Conservation (phyloP, 2,329 filamentous ascomycete genomes). For the Fonsecaea monophora region DNA sequence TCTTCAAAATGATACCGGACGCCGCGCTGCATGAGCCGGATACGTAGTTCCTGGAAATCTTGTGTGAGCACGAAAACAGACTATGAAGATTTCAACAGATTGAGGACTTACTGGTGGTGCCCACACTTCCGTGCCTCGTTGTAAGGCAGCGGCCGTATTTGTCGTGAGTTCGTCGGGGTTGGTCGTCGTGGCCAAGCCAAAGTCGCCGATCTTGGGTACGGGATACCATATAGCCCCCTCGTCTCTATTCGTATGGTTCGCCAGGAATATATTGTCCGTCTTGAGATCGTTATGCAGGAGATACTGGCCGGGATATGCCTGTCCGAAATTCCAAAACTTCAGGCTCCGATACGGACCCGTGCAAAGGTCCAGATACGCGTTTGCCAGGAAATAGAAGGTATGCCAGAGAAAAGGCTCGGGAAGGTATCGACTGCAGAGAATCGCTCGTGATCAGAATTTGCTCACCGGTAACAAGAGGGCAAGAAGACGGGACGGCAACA, state of each 20-base stretch:
- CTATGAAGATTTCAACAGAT: not conserved
- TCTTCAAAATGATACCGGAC: conserved; percentile 5
- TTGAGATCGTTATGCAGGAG: conserved; percentile 36
- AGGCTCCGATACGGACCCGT: conserved; percentile 22
- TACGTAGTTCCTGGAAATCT: conserved; percentile 4
- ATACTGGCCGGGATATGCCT: conserved; percentile 11
- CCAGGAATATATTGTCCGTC: conserved; percentile 28
- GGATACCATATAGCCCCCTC: conserved; percentile 22
- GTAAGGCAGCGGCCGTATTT: conserved; percentile 8
- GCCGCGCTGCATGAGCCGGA: not conserved
- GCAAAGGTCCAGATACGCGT: conserved; percentile 23
- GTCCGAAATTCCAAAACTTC: conserved; percentile 16
- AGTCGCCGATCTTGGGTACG: conserved; percentile 32
- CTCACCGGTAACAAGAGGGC: not conserved
- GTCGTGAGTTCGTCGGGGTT: conserved; percentile 2
- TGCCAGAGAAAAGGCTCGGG: conserved; percentile 37
- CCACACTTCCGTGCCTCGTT: conserved; percentile 11
- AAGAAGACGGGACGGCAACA: not conserved
- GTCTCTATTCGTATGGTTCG: conserved; percentile 9
- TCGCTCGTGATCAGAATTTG: not conserved
- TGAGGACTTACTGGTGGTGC: conserved; percentile 9
- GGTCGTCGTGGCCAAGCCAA: conserved; percentile 31
- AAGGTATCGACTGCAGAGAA: conserved; percentile 22
- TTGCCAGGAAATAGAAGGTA: conserved; percentile 28
- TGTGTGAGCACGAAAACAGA: not conserved